A percentile compares a stretch with the other conserved stretches of the same genome.
Conservation (phyloP, 805 yeast genomes). For the Teunomyces kruisii region DNA sequence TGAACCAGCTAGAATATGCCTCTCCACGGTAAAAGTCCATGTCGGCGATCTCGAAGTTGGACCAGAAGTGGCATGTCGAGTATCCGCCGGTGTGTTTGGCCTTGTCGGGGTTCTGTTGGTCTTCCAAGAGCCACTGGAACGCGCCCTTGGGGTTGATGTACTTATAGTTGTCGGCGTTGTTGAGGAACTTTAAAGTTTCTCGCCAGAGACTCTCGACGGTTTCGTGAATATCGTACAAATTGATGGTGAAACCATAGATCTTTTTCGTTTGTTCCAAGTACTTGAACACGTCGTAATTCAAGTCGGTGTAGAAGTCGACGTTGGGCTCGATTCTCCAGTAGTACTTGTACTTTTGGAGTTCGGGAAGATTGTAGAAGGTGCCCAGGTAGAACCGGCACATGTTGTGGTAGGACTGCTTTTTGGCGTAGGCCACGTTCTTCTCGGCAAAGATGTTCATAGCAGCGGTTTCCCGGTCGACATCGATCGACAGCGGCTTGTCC, state of each 20-base stretch:
- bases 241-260: conserved; percentile 71
- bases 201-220: conserved; percentile 68
- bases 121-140: conserved; percentile 51
- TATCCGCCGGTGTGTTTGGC: conserved; percentile 44
- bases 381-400: conserved; percentile 83
- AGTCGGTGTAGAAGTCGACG: conserved; percentile 63
- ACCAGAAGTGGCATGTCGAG: conserved; percentile 87
- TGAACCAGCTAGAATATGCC: conserved; percentile 64
- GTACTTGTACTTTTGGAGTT: conserved; percentile 59
- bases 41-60: conserved; percentile 82
- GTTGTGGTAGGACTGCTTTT: conserved; percentile 64
- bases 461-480: conserved; percentile 38
- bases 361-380: conserved; percentile 61
- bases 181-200: conserved; percentile 59
- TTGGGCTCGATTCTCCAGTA: conserved; percentile 84
- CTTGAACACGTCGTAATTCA: conserved; percentile 76
- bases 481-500: conserved; percentile 61
- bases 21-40: conserved; percentile 76
- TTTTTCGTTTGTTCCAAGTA: conserved; percentile 67
- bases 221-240: conserved; percentile 68
- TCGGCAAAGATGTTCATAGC: conserved; percentile 41
- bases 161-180: conserved; percentile 56
- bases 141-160: conserved; percentile 50
- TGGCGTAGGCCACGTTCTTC: conserved; percentile 60
- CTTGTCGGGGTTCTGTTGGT: conserved; percentile 51